Conservation (phyloP, 176 grass and related monocot genomes). For the Chrysopogon serrulatus region DNA sequence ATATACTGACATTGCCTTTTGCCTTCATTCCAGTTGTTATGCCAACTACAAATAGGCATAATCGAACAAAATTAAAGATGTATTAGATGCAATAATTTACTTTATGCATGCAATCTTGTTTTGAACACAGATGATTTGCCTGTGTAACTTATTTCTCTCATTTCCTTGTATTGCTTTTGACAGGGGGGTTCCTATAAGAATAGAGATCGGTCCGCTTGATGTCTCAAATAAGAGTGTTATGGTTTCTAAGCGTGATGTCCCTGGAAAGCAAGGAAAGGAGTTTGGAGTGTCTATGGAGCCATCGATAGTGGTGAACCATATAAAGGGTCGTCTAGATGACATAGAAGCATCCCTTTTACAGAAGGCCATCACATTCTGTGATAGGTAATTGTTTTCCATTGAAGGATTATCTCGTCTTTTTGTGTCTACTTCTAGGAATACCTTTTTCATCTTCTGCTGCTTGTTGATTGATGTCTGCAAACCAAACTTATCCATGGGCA, state of each 20-base stretch:
- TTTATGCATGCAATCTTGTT: neutral
- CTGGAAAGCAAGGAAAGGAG: conserved; percentile 93
- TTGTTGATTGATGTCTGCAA: neutral
- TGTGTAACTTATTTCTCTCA: neutral
- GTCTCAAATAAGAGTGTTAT: conserved; percentile 75
- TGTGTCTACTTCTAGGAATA: neutral
- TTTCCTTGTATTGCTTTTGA: conserved; percentile 18
- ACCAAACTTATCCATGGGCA: neutral
- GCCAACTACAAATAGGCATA: neutral
- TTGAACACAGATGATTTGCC: neutral
- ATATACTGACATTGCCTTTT: too few species aligned
- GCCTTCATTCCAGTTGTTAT: neutral
- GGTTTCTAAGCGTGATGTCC: conserved; percentile 80
- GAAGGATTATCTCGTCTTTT: neutral
- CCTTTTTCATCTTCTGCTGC: neutral
- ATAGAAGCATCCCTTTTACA: conserved; percentile 82
- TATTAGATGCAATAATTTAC: neutral
- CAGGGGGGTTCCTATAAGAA: conserved; percentile 84
- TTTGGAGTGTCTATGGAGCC: conserved; percentile 93
- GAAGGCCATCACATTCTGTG: conserved; percentile 83
- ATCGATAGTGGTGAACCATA: conserved; percentile 57
- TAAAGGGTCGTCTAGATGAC: conserved; percentile 83
- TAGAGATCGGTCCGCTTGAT: conserved; percentile 90
- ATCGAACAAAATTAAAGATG: neutral
- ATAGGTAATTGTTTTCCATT: conserved; percentile 48